Conservation (phyloP, 805 yeast species). For the Hyphopichia homilentoma region DNA sequence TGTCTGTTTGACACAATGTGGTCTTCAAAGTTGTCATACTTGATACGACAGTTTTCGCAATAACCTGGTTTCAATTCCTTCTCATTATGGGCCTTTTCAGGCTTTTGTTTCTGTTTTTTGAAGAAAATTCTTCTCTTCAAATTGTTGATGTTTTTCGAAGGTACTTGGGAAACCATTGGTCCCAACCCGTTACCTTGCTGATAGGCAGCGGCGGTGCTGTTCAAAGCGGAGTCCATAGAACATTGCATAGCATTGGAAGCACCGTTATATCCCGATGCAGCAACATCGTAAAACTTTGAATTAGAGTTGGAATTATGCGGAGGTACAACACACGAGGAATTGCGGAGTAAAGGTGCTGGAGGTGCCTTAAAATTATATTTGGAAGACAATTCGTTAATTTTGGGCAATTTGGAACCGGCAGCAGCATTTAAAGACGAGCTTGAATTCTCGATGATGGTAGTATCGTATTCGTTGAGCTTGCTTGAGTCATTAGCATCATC, state of each 20-base stretch:
- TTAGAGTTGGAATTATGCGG: slow-evolving; percentile 18
- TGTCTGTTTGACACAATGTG: slow-evolving; percentile 73
- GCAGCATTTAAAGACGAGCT: no score
- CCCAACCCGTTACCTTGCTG: slow-evolving; percentile 54
- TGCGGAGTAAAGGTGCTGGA: slow-evolving; percentile 27
- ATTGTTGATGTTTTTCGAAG: slow-evolving; percentile 48
- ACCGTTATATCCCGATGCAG: slow-evolving; percentile 42
- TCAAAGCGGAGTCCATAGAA: slow-evolving; percentile 38
- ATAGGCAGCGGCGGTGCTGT: slow-evolving; percentile 23
- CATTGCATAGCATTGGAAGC: slow-evolving; percentile 40
- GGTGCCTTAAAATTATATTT: slow-evolving; percentile 23
- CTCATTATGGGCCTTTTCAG: slow-evolving; percentile 4
- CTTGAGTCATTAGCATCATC: slow-evolving; percentile 9
- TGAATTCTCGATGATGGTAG: slow-evolving; percentile 13
- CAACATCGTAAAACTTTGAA: slow-evolving; percentile 41
- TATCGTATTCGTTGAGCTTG: slow-evolving; percentile 18
- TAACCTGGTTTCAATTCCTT: slow-evolving; percentile 60
- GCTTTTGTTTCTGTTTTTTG: slow-evolving; percentile 32
- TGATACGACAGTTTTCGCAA: slow-evolving; percentile 90
- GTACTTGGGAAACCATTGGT: slow-evolving; percentile 55
- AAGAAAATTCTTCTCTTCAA: slow-evolving; percentile 44
- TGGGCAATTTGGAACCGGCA: no score
- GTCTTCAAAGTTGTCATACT: slow-evolving; percentile 73
- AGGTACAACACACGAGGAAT: slow-evolving; percentile 38
- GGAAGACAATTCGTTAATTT: no score